Base-by-base conservation (phyloP, 208 protist species). In the Leishmania guyanensis region DNA sequence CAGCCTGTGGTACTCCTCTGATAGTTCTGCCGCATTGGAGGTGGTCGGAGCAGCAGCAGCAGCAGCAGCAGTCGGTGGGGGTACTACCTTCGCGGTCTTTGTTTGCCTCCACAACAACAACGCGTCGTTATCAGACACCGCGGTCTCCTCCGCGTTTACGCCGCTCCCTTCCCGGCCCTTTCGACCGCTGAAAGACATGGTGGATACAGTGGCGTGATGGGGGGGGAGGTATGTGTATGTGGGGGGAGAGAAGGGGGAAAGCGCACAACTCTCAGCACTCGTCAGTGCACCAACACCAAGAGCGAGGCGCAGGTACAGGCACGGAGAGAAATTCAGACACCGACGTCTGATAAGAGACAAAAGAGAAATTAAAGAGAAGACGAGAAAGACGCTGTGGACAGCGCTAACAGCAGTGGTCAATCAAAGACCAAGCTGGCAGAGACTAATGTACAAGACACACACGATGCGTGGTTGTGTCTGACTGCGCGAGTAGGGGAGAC, bases 1-100 rank as follows among this genome's bases (percentile, higher is more conserved):
- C 48, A 96, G 85, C 70, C 86, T 87, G 72, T 88, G 83, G 79
- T 96, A 96, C 79, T 93, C 90, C 79, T 84, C 89, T 16, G 77
- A 33, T 5, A 82, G 36, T 26, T 86, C 72, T 2, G 78, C 75
- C 26, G 78, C 66, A 22, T 51, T 78, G 56, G 8, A 48, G n/a
- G 50, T 53, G 43, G 51, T 64, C 17, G 56, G 20, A 26, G 76
- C 53, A 43, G 75, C 80, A 56, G 70, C 60, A 5, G 74, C 51
- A 26, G 64, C 50, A 5, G 50, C 64, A 36, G 20, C 62, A 16
- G 2, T 54, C 16, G 39, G 69, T 29, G 20, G 43, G 20, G 68
- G 39, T 22, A 72, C 39, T 16, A 46, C 16, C 8, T 36, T 72
- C 6, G 39, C 39, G 29, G 39, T 16, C 68, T 72, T 72, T 29